phyloP scores from a whole-genome alignment of 768 basidiomycete species.

The Lactifluus rugatus region DNA sequence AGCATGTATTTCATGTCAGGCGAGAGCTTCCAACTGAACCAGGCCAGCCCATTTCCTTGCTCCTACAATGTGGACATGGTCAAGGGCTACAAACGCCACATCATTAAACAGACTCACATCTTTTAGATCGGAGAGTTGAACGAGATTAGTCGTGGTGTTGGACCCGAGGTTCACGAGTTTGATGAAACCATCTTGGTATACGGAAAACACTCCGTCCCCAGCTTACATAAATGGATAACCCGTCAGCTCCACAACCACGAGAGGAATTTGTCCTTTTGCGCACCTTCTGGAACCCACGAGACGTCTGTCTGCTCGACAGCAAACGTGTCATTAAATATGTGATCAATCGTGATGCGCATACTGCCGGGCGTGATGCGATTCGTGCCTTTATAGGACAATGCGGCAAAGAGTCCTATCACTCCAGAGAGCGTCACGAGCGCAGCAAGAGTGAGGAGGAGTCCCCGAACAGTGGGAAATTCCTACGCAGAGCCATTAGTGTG shows the following conservation, averaged over 20 bases:
- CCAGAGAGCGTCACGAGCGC: conserved; percentile 52
- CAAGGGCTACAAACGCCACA: conserved; percentile 4
- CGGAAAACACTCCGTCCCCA: conserved; percentile 87
- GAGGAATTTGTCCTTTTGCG: conserved; percentile 16
- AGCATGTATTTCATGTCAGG: conserved; percentile 87
- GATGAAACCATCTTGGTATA: conserved; percentile 51
- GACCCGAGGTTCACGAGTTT: conserved; percentile 73
- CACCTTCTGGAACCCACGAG: conserved; percentile 91
- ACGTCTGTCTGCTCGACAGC: conserved; percentile 35
- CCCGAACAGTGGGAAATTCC: conserved; percentile 46
- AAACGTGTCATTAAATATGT: conserved; percentile 91
- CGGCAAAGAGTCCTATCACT: conserved; percentile 70
- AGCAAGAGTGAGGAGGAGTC: conserved; percentile 51
- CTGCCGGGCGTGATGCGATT: conserved; percentile 43
- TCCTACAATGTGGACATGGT: conserved; percentile 33
- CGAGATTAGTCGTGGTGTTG: conserved; percentile 54
- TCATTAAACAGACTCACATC: conserved; percentile 39
- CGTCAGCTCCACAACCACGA: conserved; percentile 10
- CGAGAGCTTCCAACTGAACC: conserved; percentile 70
- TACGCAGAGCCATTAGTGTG: conserved; percentile 21
- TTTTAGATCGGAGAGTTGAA: conserved; percentile 47
- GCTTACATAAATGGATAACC: conserved; percentile 37
- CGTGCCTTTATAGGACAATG: conserved; percentile 55
- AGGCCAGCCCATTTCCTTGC: conserved; percentile 39
- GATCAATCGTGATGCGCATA: conserved; percentile 73